Percentiles rank a stretch among this genome's conserved stretches.
These are phyloP conservation scores for Penicillium silybi DNA, from an alignment of 495 filamentous ascomycete genomes.

Conservation along the genomic window DNA sequence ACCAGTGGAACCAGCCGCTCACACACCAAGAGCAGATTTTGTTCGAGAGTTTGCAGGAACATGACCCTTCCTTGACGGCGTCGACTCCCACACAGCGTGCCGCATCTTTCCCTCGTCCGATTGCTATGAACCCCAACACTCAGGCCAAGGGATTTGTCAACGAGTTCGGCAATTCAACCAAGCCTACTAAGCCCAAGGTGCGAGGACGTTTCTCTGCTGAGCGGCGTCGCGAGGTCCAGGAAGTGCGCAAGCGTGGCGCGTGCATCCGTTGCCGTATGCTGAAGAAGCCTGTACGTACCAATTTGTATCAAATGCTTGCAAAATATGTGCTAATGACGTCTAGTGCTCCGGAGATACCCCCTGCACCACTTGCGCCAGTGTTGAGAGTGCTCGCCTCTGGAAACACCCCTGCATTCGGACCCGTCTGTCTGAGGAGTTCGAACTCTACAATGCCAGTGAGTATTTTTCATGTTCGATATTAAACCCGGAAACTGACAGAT, in stretches of 20 bases:
- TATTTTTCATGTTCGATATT: slow-evolving; percentile 2
- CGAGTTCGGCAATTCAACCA: slow-evolving; percentile 52
- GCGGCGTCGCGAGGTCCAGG: slow-evolving; percentile 73
- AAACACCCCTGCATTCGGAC: slow-evolving; percentile 74
- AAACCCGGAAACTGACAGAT: slow-evolving; percentile 11
- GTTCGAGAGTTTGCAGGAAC: slow-evolving; percentile 44
- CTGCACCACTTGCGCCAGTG: slow-evolving; percentile 73
- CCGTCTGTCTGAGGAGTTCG: slow-evolving; percentile 68
- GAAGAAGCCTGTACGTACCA: slow-evolving; percentile 61
- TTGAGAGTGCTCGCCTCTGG: slow-evolving; percentile 77
- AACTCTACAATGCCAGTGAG: slow-evolving; percentile 63
- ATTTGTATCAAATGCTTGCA: not conserved
- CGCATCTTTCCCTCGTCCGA: slow-evolving; percentile 47
- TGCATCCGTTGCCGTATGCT: slow-evolving; percentile 85
- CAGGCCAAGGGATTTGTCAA: slow-evolving; percentile 55
- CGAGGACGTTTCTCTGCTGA: slow-evolving; percentile 65
- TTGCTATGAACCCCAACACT: slow-evolving; percentile 53
- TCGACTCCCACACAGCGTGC: slow-evolving; percentile 45
- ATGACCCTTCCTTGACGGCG: slow-evolving; percentile 44
- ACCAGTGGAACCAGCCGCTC: slow-evolving; percentile 39
- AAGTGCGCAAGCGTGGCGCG: slow-evolving; percentile 74
- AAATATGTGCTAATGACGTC: slow-evolving; percentile 7
- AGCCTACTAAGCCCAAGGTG: slow-evolving; percentile 51
- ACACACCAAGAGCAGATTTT: slow-evolving; percentile 44
- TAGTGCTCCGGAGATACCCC: slow-evolving; percentile 75